Evolutionary conservation across 2,329 filamentous ascomycete species (phyloP), one percentile per base, ranked within the genome.

Genomic region (Fonsecaea pugnacius): DNA sequence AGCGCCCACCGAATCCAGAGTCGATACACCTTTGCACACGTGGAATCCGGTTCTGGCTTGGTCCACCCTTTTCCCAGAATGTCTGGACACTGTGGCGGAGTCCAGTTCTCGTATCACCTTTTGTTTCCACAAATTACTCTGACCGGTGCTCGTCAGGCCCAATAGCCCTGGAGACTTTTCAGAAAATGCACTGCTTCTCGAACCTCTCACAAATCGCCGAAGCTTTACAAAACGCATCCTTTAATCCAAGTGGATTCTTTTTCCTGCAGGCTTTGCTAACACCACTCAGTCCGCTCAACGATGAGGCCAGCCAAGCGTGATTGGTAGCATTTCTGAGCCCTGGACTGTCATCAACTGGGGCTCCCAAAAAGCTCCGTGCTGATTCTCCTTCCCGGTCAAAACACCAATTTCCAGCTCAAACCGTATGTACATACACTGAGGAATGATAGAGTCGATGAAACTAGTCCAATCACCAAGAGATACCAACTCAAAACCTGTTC

Each of bases 21-120:
- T 66, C 52, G 53, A 30, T 43, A 63, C 64, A 38, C 53, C 33
- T 60, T 61, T 35, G 64, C 60, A 66, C 64, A 64, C 61, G 60
- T 66, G 64, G 60, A 64, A 21, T 12, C 46, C 50, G 43, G 38
- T 57, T 32, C 51, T 33, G 43, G 40, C 40, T 36, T 50, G 55
- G 9, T 55, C 53, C 33, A 21, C 43, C 7, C 2, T 30, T 33
- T 21, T 24, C 14, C 52, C 52, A 21, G 43, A 58, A 24, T 32
- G 33, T 38, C n/a, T 59, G 54, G n/a, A 32, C 12, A 38, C n/a
- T 55, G 56, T 55, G 52, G 57, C 62, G 62, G 53, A 51, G 51
- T 51, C 38, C 16, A 32, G 21, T 10, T 50, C 43, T 53, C 56
- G 40, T 55, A 48, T 33, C 38, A 50, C 40, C 43, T 54, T n/a